Base-by-base conservation (phyloP, 352 stramenopile species). In the Saprolegnia parasitica region DNA sequence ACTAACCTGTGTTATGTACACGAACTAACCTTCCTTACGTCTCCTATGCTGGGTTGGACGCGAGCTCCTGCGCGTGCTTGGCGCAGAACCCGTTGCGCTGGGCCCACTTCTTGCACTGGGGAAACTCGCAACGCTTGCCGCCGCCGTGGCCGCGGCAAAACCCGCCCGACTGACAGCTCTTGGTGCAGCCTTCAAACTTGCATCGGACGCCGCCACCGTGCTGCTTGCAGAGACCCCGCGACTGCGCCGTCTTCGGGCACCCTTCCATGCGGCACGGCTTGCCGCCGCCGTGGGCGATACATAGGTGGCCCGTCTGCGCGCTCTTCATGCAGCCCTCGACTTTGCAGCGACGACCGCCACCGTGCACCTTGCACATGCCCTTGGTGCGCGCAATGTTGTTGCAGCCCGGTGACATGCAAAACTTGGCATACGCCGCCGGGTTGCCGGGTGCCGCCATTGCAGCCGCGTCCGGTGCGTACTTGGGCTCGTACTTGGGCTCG, bases 321-420 rank as follows among this genome's bases (percentile, higher is more conserved):
- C 82, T 91, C 74, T 93, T 93, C 86, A 92, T 95, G 72, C 86
- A 95, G 26, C 86, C 86, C 49, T 95, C 86, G 35, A 93, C 84
- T 71, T 93, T 95, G 80, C 86, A 95, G 16, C 86, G 79, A 21
- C 84, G 77, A 0, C 86, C 86, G 20, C 86, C 86, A 20, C 86
- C 86, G 58, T 95, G 86, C 10, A 91, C 66, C 71, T 95, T 95
- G 77, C 86, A 95, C 86, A 95, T 93, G 29, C 86, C 86, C 71
- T 92, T 92, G 39, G 91, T 79, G 0, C 84, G 81, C 5, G 86
- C 84, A 0, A 82, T 76, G 72, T 94, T 84, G 74, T 86, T 90
- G 75, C 86, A 94, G 18, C 86, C 86, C 20, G 90, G 72, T 5
- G 86, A 70, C 63, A 61, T 70, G 54, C 63, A 70, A 61, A 70